Evolutionary conservation across 768 basidiomycete genomes (phyloP), one percentile per base, ranked within the genome.

Genomic region (Tricholoma matsutake): DNA sequence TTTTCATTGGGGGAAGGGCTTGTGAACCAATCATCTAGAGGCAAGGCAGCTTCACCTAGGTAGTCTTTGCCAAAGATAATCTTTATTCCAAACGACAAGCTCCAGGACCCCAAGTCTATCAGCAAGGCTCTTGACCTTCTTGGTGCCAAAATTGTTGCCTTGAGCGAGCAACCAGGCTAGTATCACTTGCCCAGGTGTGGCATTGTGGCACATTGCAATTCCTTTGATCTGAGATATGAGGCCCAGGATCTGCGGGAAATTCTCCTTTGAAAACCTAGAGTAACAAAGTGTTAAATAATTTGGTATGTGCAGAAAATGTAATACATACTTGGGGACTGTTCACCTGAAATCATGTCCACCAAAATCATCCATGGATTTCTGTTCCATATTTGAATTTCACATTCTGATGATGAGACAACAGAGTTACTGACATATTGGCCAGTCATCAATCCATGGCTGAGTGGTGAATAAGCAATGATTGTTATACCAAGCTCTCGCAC

Each of bases 11-110:
- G 59, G 43, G 67, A 65, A 13, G 61, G 57, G 16, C 49, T 18
- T 14, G 28, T 53, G 60, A 95, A 97, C 93, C 94, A 96, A 35
- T 91, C 86, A 18, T 87, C 87, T n/a, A 96, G 70, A 0, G 86
- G 83, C 7, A 98, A 65, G 0, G 88, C 83, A 4, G 85, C 83
- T 73, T 99, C 96, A 13, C 97, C 96, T 16, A 99, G 81, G 71
- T 97, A 99, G 49, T 98, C 96, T 76, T 95, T 97, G 68, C 81
- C 84, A 67, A n/a, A 94, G 72, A 65, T 92, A 78, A 73, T 98
- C 95, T 77, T 89, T 94, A 74, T 96, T 94, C 96, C 96, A 99
- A 0, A 95, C 81, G 11, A 97, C 87, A 34, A 94, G 78, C 73
- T 98, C 95, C 45, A 98, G 67, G 1, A 82, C 85, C 34, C 90